Evolutionary conservation across 2,329 filamentous ascomycete species (phyloP), one percentile per base, ranked within the genome.

Genomic region (Aureobasidium subglaciale): DNA sequence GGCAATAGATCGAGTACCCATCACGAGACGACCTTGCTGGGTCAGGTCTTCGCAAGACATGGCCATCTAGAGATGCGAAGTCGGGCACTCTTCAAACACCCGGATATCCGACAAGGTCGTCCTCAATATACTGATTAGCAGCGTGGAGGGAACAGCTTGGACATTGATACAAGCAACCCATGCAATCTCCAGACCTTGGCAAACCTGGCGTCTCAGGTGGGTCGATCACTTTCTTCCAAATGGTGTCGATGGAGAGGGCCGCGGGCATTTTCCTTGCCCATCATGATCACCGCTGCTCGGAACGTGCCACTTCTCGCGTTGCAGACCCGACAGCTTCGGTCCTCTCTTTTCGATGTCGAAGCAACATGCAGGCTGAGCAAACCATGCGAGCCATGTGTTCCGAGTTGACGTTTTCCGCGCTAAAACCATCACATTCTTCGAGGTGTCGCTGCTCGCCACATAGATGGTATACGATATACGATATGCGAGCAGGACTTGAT

Each of bases 171-270:
- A 38, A 50, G 32, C 32, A 18, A 29, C n/a, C 34, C 34, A 22
- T 50, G 46, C 46, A 22, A 50, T 50, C 46, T 20, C 16, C 22
- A 29, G 32, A 38, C 46, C 46, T 50, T 50, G 46, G 46, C 34
- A 49, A 22, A 49, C 16, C 20, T 49, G 45, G 22, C 20, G 18
- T 11, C 24, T 29, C 27, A n/a, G 32, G 32, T 20, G 34, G 34
- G 46, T 22, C n/a, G 46, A 37, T 50, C 32, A 27, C 16, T n/a
- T 38, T 20, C 29, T 16, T 20, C 9, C 13, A 43, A 15, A 6
- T n/a, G 30, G 25, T 34, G n/a, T 30, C 30, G 43, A 20, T 29
- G 46, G 46, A 38, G 20, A 50, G 10, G 27, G 46, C 46, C 46
- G 46, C n/a, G 34, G 20, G 24, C 32, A 34, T 35, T 18, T 16